These are phyloP conservation scores for Yueomyces sinensis DNA, from an alignment of 805 yeast species.

Conservation along the genomic window DNA sequence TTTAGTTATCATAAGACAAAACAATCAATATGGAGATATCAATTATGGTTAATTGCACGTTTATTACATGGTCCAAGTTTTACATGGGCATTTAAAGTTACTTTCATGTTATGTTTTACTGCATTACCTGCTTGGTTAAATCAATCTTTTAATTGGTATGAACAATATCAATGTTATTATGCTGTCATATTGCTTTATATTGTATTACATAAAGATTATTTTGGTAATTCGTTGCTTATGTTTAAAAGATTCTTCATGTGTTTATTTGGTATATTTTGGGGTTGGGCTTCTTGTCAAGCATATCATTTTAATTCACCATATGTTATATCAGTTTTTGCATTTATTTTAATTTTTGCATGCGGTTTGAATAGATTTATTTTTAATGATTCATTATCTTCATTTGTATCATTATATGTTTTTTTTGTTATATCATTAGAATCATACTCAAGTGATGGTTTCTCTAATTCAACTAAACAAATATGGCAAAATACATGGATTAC, in stretches of 20 bases:
- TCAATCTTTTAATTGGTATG: slow-evolving; percentile 30
- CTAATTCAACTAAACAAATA: slow-evolving; percentile 13
- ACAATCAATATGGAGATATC: slow-evolving; percentile 22
- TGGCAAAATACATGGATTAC: slow-evolving; percentile 30
- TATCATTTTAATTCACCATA: slow-evolving; percentile 25
- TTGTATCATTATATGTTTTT: slow-evolving; percentile 29
- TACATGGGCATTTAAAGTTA: slow-evolving; percentile 31
- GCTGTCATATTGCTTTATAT: slow-evolving; percentile 26
- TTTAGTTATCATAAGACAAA: slow-evolving; percentile 28
- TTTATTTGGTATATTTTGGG: slow-evolving; percentile 33
- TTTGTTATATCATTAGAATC: slow-evolving; percentile 27
- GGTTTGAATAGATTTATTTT: slow-evolving; percentile 25
- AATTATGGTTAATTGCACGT: slow-evolving; percentile 27
- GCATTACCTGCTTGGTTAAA: slow-evolving; percentile 33
- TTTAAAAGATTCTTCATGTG: slow-evolving; percentile 24
- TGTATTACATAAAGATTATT: slow-evolving; percentile 29
- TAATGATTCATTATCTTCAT: slow-evolving; percentile 31
- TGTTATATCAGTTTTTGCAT: slow-evolving; percentile 30
- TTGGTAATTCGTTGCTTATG: slow-evolving; percentile 25
- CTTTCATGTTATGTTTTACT: slow-evolving; percentile 26
- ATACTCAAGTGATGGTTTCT: slow-evolving; percentile 5
- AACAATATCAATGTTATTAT: slow-evolving; percentile 31
- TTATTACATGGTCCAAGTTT: slow-evolving; percentile 26
- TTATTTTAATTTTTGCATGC: slow-evolving; percentile 22
- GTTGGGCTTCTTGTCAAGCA: slow-evolving; percentile 32